Evolutionary conservation across 2,329 filamentous ascomycete species (phyloP).

Genomic region (Trichophyton benhamiae): DNA sequence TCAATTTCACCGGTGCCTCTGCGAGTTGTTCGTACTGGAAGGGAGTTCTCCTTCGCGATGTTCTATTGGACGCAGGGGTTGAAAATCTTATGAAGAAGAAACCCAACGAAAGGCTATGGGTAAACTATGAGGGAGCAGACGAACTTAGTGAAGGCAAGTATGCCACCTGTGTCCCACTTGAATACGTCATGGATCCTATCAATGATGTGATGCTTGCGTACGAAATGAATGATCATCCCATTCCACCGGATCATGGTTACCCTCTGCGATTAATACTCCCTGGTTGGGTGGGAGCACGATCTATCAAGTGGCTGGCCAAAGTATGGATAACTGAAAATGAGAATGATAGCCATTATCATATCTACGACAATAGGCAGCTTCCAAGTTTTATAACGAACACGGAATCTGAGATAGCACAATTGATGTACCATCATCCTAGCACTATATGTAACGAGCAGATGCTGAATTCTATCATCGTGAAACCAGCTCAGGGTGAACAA

Average conservation of each 20-base stretch:
- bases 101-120: constrained; percentile 25
- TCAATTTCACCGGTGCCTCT: constrained; percentile 37
- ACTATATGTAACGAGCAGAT: constrained; percentile 40
- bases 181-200: constrained; percentile 36
- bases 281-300: constrained; percentile 32
- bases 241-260: constrained; percentile 35
- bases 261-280: constrained; percentile 33
- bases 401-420: constrained; percentile 37
- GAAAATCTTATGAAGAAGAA: constrained; percentile 13
- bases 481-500: constrained; percentile 36
- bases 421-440: constrained; percentile 38
- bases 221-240: constrained; percentile 31
- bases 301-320: constrained; percentile 33
- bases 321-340: constrained; percentile 32
- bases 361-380: constrained; percentile 40
- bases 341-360: constrained; percentile 35
- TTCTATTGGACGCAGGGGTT: constrained; percentile 34
- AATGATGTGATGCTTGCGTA: constrained; percentile 39
- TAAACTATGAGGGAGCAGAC: constrained; percentile 42
- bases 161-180: constrained; percentile 37
- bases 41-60: constrained; percentile 35
- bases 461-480: constrained; percentile 38
- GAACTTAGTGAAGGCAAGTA: constrained; percentile 38
- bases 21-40: constrained; percentile 42
- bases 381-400: constrained; percentile 39